Evolutionary conservation across 805 yeast genomes (phyloP), one percentile per base, ranked within the genome.

Genomic region (Schizosaccharomyces osmophilus): DNA sequence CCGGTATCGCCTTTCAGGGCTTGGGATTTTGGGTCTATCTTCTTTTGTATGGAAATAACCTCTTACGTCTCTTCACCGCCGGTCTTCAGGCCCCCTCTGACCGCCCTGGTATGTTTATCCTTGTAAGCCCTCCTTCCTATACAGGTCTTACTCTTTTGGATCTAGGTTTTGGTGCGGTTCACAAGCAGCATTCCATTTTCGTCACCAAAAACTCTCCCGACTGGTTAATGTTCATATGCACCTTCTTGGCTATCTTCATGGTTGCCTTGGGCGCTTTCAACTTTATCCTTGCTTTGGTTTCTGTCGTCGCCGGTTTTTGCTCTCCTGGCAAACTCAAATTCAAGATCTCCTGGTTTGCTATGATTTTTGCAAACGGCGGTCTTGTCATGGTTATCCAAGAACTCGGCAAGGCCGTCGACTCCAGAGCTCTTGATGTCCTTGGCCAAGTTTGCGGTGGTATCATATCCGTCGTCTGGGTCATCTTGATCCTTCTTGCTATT

Each of bases 71-170:
- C 11, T 39, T 57, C 22, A 57, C 42, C 26, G 17, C n/a, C 15
- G 60, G 60, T 11, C 60, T 57, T 19, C 39, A 19, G 48, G 3
- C 60, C 19, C 17, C 60, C 11, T 13, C 60, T 57, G 43, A 36
- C 17, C 43, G 60, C 5, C 60, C 60, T 5, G 60, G 60, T 13
- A 24, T 57, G 60, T 57, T 57, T n/a, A 57, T 57, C 36, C 19
- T 41, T 9, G 48, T 41, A 8, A 41, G 60, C 29, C 60, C 60
- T 19, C 60, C 60, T 31, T 36, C 60, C 11, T 57, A 29, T 17
- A 57, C 60, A n/a, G 60, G 60, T 17, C 60, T 57, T 31, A 41
- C 60, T 22, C 22, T 57, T 39, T 19, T 57, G 26, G 60, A 36
- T 39, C 60, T 57, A 9, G 24, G 48, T 36, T 41, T 36, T 19